These are phyloP conservation scores for Leptographium radiaticola DNA, from an alignment of 2,329 filamentous ascomycete genomes.

Conservation along the genomic window DNA sequence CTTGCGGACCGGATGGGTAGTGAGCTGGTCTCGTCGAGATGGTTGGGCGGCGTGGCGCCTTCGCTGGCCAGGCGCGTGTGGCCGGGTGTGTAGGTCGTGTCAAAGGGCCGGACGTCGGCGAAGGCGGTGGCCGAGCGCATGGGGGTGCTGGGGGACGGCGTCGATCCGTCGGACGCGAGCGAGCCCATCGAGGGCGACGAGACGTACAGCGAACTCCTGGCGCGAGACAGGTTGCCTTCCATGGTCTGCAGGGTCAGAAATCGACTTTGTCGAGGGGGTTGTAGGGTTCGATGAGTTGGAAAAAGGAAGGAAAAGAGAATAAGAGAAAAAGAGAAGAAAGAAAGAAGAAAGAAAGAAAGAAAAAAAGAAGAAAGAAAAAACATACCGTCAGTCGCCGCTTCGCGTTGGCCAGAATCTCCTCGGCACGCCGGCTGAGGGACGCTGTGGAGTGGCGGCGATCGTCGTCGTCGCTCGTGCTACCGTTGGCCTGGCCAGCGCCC, in stretches of 20 bases:
- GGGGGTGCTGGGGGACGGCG: constrained; percentile 36
- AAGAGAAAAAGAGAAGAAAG: too few species aligned
- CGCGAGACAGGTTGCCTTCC: constrained; percentile 80
- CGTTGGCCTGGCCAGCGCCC: constrained; percentile 11
- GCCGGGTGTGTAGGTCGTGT: constrained; percentile 21
- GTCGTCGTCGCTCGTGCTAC: constrained; percentile 27
- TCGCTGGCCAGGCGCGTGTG: constrained; percentile 53
- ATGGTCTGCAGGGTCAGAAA: constrained; percentile 53
- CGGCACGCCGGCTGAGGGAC: constrained; percentile 68
- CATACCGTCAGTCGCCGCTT: constrained; percentile 78
- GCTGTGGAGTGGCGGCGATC: constrained; percentile 21
- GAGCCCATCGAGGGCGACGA: constrained; percentile 52
- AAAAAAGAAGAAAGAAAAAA: too few species aligned
- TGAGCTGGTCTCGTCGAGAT: constrained; percentile 21
- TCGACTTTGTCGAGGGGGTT: too few species aligned
- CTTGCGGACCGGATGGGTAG: constrained; percentile 44
- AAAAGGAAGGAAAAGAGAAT: constrained; percentile 6
- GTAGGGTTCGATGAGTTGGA: too few species aligned
- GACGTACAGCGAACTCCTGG: constrained; percentile 53
- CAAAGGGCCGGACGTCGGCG: constrained; percentile 17
- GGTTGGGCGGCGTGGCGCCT: neutral
- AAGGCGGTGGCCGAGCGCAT: constrained; percentile 24
- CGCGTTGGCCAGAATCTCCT: constrained; percentile 84
- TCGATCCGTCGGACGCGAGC: constrained; percentile 40
- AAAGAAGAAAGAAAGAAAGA: too few species aligned